Conservation (phyloP, 148 eudicot genomes). For the Vaccinium macrocarpon region DNA sequence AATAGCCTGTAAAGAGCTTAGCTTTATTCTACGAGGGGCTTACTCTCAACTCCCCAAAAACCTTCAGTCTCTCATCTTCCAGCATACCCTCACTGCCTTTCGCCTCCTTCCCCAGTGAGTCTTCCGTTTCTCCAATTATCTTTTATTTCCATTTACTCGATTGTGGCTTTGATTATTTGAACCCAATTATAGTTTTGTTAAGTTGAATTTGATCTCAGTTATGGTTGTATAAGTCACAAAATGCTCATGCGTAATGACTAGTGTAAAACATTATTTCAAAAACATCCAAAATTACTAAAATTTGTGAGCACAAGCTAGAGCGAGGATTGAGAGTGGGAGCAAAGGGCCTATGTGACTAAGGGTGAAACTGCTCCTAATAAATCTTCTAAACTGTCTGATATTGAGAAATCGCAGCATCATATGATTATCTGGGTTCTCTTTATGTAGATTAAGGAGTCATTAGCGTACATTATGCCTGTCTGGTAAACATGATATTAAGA, state of each 20-base stretch:
- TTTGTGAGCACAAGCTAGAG: no score
- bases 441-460: no score
- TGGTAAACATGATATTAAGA: no score
- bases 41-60: slow-evolving; percentile 56
- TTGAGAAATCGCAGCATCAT: not conserved
- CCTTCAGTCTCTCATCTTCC: slow-evolving; percentile 67
- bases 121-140: not conserved
- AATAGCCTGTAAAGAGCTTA: slow-evolving; percentile 57
- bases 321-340: no score
- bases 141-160: not conserved
- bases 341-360: no score
- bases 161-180: not conserved
- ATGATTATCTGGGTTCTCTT: not conserved
- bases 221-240: not conserved
- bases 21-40: slow-evolving; percentile 50
- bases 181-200: not conserved
- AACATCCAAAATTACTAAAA: no score
- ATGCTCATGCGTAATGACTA: no score
- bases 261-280: no score
- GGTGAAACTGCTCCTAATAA: not conserved
- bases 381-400: not conserved
- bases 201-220: not conserved
- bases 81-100: slow-evolving; percentile 66
- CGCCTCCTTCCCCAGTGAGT: slow-evolving; percentile 69
- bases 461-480: no score